Percentiles rank a stretch among this genome's conserved stretches.
phyloP scores from a whole-genome alignment of 2,329 filamentous ascomycete species.

The Coccinonectria pachysandricola region DNA sequence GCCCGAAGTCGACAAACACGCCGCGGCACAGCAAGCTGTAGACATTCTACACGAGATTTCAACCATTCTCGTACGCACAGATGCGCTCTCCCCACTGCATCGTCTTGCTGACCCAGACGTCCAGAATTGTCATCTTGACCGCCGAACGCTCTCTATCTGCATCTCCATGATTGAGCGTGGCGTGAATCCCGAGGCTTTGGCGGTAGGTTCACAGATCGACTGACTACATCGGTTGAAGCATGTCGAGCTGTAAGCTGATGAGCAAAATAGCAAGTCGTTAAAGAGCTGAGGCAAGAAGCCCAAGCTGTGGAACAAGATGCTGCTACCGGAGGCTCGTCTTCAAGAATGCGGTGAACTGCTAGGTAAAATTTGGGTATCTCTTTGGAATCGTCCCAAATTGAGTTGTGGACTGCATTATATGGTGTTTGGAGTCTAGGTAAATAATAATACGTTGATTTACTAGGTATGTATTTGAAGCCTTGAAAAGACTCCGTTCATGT shows the following conservation, averaged over 20 bases:
- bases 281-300: constrained; percentile 47
- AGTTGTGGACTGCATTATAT: too few relatives aligned
- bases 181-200: constrained; percentile 88
- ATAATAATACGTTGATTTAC: too few relatives aligned
- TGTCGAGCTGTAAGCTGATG: too few relatives aligned
- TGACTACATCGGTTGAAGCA: too few relatives aligned
- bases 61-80: constrained; percentile 63
- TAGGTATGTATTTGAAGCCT: too few relatives aligned
- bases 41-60: constrained; percentile 79
- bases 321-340: constrained; percentile 23
- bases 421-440: too few relatives aligned
- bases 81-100: neutral
- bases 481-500: too few relatives aligned
- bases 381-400: too few relatives aligned
- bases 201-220: constrained; percentile 47
- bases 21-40: constrained; percentile 70
- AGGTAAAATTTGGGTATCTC: too few relatives aligned
- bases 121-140: constrained; percentile 88
- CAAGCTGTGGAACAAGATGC: constrained; percentile 37
- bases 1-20: constrained; percentile 55
- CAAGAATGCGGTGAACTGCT: constrained; percentile 15
- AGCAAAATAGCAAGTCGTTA: constrained; percentile 45
- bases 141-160: constrained; percentile 84
- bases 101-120: constrained; percentile 5
- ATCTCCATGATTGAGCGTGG: constrained; percentile 96